phyloP scores from a whole-genome alignment of 2,329 filamentous ascomycete species.

The Tolypocladium ophioglossoides region DNA sequence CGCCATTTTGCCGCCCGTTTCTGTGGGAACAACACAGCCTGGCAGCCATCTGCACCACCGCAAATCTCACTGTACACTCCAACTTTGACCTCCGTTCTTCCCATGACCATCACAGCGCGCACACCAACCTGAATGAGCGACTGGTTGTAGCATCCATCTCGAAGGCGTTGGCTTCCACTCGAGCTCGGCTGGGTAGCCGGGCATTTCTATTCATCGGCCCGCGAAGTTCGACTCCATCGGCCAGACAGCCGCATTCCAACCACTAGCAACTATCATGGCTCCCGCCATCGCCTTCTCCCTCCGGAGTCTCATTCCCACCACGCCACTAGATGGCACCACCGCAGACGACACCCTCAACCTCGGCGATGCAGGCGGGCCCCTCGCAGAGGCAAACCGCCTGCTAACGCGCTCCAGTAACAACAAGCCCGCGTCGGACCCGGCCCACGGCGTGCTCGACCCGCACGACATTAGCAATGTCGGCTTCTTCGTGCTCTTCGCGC shows the following conservation, averaged over 20 bases:
- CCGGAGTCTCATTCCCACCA: slow-evolving; percentile 16
- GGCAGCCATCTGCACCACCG: neutral
- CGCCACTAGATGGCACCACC: slow-evolving; percentile 6
- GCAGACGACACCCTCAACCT: slow-evolving; percentile 11
- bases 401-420: slow-evolving; percentile 22
- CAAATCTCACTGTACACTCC: neutral
- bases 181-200: slow-evolving; percentile 16
- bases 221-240: neutral
- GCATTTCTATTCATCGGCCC: neutral
- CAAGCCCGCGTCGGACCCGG: slow-evolving; percentile 26
- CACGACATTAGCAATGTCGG: slow-evolving; percentile 53
- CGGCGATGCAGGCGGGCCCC: slow-evolving; percentile 26
- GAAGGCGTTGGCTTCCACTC: neutral
- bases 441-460: slow-evolving; percentile 39
- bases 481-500: slow-evolving; percentile 75
- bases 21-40: slow-evolving; percentile 13
- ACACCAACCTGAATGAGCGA: neutral
- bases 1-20: slow-evolving; percentile 14
- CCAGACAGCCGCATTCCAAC: slow-evolving; percentile 10
- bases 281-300: slow-evolving; percentile 25
- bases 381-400: slow-evolving; percentile 29
- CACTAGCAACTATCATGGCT: slow-evolving; percentile 22
- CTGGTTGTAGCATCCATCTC: neutral
- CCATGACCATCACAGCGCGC: neutral
- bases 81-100: too few relatives aligned